Conservation (phyloP, 306 rosid genomes). For the Prunus armeniaca region DNA sequence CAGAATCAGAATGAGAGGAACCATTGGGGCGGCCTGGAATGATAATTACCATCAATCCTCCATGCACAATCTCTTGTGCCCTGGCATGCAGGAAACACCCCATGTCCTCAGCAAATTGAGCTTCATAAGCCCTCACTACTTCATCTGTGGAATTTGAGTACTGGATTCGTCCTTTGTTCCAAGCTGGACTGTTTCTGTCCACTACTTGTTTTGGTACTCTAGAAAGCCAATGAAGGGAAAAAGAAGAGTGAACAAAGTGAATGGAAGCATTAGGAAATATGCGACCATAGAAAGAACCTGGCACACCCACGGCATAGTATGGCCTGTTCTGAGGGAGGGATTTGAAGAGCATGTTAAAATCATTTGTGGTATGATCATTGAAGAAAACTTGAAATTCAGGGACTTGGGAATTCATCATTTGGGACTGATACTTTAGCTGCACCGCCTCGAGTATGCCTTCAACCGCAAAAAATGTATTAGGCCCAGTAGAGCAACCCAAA, state of each 20-base stretch:
- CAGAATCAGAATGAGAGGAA: conserved; percentile 6
- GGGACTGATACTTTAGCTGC: conserved; percentile 5
- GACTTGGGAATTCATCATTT: not conserved
- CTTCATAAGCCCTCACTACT: conserved; percentile 24
- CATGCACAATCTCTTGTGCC: conserved; percentile 31
- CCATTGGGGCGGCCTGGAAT: conserved; percentile 9
- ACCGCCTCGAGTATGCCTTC: conserved; percentile 28
- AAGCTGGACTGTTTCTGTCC: conserved; percentile 18
- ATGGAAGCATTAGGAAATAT: conserved; percentile 30
- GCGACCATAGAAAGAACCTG: conserved; percentile 35
- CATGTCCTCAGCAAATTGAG: conserved; percentile 30
- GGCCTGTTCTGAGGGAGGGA: conserved; percentile 17
- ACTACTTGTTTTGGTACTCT: conserved; percentile 15
- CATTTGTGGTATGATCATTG: conserved; percentile 35
- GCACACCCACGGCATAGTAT: conserved; percentile 30
- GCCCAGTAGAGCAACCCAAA: conserved; percentile 43
- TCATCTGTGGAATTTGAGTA: conserved; percentile 8
- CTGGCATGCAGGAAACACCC: conserved; percentile 27
- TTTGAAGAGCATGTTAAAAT: conserved; percentile 37
- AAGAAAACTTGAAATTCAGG: conserved; percentile 36
- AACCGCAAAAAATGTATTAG: conserved; percentile 35
- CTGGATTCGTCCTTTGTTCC: conserved; percentile 28
- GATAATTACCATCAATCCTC: conserved; percentile 33
- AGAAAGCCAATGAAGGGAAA: conserved; percentile 36
- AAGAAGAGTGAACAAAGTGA: conserved; percentile 26